phyloP scores from a whole-genome alignment of 306 rosid species.

The Ormosia semicastrata region DNA sequence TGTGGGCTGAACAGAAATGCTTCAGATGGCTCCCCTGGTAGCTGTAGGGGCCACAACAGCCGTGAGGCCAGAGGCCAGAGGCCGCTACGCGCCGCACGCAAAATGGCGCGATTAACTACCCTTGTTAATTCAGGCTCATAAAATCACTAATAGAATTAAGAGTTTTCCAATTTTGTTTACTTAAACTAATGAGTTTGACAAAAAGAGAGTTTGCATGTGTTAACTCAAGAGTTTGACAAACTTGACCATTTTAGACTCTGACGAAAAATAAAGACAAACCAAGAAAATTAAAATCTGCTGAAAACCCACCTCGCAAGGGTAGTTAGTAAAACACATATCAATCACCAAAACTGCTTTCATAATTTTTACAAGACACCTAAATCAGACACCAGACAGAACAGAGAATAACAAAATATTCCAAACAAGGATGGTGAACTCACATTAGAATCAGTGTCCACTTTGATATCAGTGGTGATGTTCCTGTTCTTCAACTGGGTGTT shows the following conservation, averaged over 20 bases:
- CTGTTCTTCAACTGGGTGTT: slow-evolving; percentile 78
- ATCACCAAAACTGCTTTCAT: background rate
- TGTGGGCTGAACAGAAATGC: background rate
- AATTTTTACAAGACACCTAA: background rate
- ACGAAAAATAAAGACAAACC: background rate
- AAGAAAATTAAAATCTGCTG: background rate
- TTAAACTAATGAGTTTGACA: too few species aligned
- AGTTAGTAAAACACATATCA: background rate
- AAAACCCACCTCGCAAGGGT: background rate
- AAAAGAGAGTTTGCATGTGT: too few species aligned
- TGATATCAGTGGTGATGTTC: slow-evolving; percentile 81
- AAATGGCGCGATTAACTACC: background rate
- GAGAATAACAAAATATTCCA: background rate
- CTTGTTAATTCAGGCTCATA: too few species aligned
- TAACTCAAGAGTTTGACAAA: too few species aligned
- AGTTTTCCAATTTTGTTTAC: too few species aligned
- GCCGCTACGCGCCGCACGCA: background rate
- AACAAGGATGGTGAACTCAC: slow-evolving; percentile 37
- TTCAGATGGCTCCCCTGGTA: too few species aligned
- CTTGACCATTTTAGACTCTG: background rate
- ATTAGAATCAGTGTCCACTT: slow-evolving; percentile 78
- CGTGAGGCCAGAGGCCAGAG: background rate
- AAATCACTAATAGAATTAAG: too few species aligned
- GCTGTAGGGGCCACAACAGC: too few species aligned
- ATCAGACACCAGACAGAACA: background rate